Evolutionary conservation across 1,284 basidiomycete species (phyloP).

Genomic region (Veloporphyrellus conicus): DNA sequence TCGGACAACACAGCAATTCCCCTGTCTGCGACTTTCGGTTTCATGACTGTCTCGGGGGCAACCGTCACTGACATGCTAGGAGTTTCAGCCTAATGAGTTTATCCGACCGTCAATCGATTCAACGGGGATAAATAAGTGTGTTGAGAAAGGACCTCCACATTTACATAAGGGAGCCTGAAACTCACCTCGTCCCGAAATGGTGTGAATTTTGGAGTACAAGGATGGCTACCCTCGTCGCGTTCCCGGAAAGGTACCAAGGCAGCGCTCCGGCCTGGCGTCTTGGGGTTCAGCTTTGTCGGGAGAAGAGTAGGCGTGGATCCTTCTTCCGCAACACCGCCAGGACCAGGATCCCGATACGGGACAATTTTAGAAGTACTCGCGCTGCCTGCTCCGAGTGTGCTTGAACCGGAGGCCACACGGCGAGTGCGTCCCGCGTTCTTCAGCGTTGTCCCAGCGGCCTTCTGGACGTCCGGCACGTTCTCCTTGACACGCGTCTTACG

Average conservation of each 20-base stretch:
- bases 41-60: constrained; percentile 59
- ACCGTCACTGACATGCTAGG: constrained; percentile 24
- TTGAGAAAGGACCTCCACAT: constrained; percentile 10
- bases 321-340: constrained; percentile 18
- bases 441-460: constrained; percentile 60
- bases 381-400: constrained; percentile 23
- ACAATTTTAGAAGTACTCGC: constrained; percentile 44
- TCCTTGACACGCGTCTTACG: constrained; percentile 72
- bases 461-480: constrained; percentile 63
- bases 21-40: constrained; percentile 45
- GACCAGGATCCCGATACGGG: constrained; percentile 51
- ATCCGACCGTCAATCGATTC: constrained; percentile 12
- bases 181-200: constrained; percentile 68
- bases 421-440: constrained; percentile 55
- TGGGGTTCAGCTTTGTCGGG: constrained; percentile 28
- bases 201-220: constrained; percentile 54
- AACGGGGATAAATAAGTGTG: not conserved
- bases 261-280: constrained; percentile 30
- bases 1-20: constrained; percentile 48
- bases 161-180: not conserved
- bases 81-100: constrained; percentile 24
- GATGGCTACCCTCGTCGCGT: constrained; percentile 25
- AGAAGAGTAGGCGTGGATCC: constrained; percentile 27
- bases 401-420: constrained; percentile 44
- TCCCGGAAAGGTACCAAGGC: constrained; percentile 42